Conservation (phyloP, 1,139 yeast species). For the Lodderomyces elongisporus region DNA sequence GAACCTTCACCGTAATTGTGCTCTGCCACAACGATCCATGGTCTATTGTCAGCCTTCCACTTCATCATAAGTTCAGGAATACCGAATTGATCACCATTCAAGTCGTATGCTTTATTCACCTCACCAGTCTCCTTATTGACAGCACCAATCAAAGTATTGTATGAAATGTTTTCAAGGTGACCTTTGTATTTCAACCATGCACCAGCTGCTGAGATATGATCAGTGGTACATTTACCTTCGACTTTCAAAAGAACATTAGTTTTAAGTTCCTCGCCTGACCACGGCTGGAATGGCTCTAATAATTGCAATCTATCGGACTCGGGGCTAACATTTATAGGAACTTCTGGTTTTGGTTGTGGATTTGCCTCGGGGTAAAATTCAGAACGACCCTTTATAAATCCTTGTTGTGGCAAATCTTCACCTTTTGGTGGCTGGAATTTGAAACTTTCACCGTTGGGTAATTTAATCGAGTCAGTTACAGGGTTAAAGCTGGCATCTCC, state of each 20-base stretch:
- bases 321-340: conserved; percentile 70
- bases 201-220: conserved; percentile 98
- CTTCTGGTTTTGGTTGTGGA: conserved; percentile 70
- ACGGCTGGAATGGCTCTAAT: conserved; percentile 80
- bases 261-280: conserved; percentile 78
- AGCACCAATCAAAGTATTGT: conserved; percentile 95
- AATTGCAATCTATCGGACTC: conserved; percentile 69
- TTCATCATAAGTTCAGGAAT: conserved; percentile 97
- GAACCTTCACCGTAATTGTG: conserved; percentile 99
- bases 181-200: conserved; percentile 99
- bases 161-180: conserved; percentile 89
- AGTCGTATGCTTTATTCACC: conserved; percentile 84
- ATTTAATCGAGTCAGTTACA: conserved; percentile 64
- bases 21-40: conserved; percentile 96
- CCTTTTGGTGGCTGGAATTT: conserved; percentile 75
- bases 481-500: conserved; percentile 91
- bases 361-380: conserved; percentile 80
- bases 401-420: conserved; percentile 73
- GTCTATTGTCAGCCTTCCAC: conserved; percentile 80
- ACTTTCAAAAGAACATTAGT: conserved; percentile 80
- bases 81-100: conserved; percentile 70
- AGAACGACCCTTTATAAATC: conserved; percentile 77
- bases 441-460: conserved; percentile 64
- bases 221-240: conserved; percentile 97
- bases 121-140: conserved; percentile 95